Evolutionary conservation across 2,329 filamentous ascomycete species (phyloP).

Genomic region (Fusarium denticulatum): DNA sequence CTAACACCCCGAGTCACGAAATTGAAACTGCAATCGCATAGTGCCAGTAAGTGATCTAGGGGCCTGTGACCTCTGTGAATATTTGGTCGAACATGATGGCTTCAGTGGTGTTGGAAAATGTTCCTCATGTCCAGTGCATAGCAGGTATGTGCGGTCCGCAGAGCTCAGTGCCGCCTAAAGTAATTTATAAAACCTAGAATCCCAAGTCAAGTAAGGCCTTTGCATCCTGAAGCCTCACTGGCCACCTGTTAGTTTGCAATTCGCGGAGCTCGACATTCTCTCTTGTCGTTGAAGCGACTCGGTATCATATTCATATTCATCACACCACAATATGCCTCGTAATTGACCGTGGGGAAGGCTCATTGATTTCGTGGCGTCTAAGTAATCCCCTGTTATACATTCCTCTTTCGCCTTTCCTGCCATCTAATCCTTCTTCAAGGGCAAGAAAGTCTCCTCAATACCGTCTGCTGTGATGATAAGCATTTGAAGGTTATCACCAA

Average conservation of each 20-base stretch:
- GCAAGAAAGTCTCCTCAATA: constrained; percentile 84
- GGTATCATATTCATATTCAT: constrained; percentile 3
- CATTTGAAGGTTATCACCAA: constrained; percentile 96
- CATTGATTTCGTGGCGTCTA: constrained; percentile 40
- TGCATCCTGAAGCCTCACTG: neutral
- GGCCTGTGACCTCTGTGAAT: neutral
- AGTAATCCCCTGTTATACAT: constrained; percentile 47
- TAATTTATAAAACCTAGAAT: neutral
- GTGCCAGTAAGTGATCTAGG: no score
- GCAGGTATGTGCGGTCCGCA: neutral
- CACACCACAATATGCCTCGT: neutral
- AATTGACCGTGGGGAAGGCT: constrained; percentile 15
- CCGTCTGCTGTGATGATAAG: constrained; percentile 89
- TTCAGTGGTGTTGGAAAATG: neutral
- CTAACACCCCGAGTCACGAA: neutral
- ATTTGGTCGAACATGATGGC: neutral
- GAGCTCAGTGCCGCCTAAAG: neutral
- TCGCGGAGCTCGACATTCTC: neutral
- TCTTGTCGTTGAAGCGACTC: neutral
- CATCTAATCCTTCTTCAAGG: constrained; percentile 87
- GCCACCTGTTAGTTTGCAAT: neutral
- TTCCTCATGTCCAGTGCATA: neutral
- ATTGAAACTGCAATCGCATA: neutral
- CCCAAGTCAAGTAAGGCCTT: neutral
- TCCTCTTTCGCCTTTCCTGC: constrained; percentile 20